These are phyloP conservation scores for Antrodiella citrinella DNA, from an alignment of 768 basidiomycete species.

Conservation along the genomic window DNA sequence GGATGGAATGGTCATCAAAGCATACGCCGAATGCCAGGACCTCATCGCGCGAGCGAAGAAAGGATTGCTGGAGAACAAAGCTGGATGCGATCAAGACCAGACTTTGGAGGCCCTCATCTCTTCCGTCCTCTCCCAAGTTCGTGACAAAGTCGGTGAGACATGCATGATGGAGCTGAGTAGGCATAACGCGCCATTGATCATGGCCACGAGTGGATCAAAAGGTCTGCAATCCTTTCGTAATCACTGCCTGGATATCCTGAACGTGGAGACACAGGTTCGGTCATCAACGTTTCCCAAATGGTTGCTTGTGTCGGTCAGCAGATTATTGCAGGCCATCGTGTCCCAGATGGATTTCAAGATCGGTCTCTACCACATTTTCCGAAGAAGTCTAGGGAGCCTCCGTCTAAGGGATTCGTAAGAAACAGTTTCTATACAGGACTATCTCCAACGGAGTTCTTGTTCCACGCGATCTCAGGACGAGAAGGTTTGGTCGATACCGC, in stretches of 20 bases:
- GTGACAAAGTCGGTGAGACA: conserved; percentile 92
- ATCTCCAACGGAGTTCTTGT: conserved; percentile 90
- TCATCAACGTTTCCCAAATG: conserved; percentile 99
- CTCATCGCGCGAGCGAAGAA: conserved; percentile 86
- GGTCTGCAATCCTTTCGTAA: conserved; percentile 36
- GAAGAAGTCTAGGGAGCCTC: conserved; percentile 93
- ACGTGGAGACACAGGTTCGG: conserved; percentile 69
- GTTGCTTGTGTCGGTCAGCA: conserved; percentile 99
- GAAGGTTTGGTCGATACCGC: conserved; percentile 99
- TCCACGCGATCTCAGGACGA: conserved; percentile 97
- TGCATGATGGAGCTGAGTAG: conserved; percentile 98
- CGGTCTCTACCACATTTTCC: conserved; percentile 98
- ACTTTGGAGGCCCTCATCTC: conserved; percentile 97
- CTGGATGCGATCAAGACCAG: conserved; percentile 96
- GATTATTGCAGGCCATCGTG: conserved; percentile 96
- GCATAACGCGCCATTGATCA: conserved; percentile 94
- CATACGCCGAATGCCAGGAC: conserved; percentile 81
- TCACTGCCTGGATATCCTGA: not conserved
- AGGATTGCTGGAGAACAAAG: conserved; percentile 89
- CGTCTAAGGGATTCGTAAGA: conserved; percentile 95
- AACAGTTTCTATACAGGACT: conserved; percentile 96
- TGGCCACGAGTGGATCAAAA: conserved; percentile 99
- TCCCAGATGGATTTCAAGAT: conserved; percentile 98
- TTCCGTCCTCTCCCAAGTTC: conserved; percentile 86
- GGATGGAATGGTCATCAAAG: conserved; percentile 76